Base-by-base conservation (phyloP, 192 early-diverging fungal genomes). In the Gryganskiella cystojenkinii region DNA sequence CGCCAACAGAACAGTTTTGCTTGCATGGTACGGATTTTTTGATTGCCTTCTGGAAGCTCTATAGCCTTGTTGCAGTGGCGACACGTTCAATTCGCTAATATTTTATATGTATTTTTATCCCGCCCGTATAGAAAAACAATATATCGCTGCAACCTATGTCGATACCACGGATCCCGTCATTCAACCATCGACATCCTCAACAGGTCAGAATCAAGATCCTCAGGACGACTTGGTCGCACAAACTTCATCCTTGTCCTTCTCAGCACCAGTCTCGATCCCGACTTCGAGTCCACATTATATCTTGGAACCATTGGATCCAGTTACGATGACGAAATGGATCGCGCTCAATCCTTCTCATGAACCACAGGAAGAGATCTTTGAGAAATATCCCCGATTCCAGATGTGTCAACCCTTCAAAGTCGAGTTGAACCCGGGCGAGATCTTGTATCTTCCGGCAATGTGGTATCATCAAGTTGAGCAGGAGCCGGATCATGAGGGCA, bases 391-490 rank as follows among this genome's bases (percentile, higher is more conserved):
- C 13, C 61, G 81, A 3, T 86, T 82, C 49, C 43, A 51, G 19
- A 51, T 82, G 49, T 83, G 82, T 40, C 57, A 69, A 34, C 82
- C 85, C 3, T 71, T 84, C 27, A 67, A 49, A n/a, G 67, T 83
- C 17, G 82, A 71, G 10, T 60, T 86, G 5, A 58, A 79, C 15
- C 80, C 79, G 59, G 86, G 86, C 3, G 84, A 88, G 22, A 73
- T 86, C 79, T 58, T 88, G 3, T 88, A 88, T 47, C 61, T 88
- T 8, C 86, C 86, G 37, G 86, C 86, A 4, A 67, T 84, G 57
- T 88, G 86, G 86, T 84, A 86, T 53, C 86, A 88, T 54, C 84
- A 88, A 24, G 86, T 88, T 0, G 56, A 79, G 33, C 83, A 83
- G 55, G 56, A 83, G 20, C 81, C 85, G 17, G 81, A 80, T 15